These are phyloP conservation scores for Globisporangium nodosum DNA, from an alignment of 352 stramenopile genomes.

Conservation along the genomic window DNA sequence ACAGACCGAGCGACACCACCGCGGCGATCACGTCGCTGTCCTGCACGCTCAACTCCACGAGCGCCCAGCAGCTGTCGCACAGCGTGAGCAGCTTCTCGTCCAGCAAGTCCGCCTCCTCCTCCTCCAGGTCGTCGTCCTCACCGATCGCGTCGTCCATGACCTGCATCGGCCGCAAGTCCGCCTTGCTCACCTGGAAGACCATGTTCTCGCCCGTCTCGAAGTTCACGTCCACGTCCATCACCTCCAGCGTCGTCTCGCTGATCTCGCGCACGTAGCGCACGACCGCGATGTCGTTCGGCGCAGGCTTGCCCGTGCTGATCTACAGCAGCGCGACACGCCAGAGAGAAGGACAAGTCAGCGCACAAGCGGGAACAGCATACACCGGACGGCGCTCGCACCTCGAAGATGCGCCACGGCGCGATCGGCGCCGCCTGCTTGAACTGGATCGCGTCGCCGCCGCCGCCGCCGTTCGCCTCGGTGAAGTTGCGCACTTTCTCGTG, in stretches of 20 bases:
- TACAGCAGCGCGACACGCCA: slow-evolving; percentile 7
- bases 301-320: slow-evolving; percentile 71
- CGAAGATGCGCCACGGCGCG: slow-evolving; percentile 80
- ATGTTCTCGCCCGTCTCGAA: slow-evolving; percentile 85
- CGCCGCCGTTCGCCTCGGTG: slow-evolving; percentile 38
- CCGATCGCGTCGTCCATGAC: slow-evolving; percentile 78
- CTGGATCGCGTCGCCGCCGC: slow-evolving; percentile 28
- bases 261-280: slow-evolving; percentile 79
- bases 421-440: slow-evolving; percentile 59
- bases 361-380: background rate
- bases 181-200: slow-evolving; percentile 62
- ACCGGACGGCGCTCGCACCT: slow-evolving; percentile 22
- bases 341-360: background rate
- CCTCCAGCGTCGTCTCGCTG: slow-evolving; percentile 66
- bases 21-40: slow-evolving; percentile 52
- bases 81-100: slow-evolving; percentile 85
- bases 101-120: slow-evolving; percentile 63
- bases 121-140: slow-evolving; percentile 69
- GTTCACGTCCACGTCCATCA: slow-evolving; percentile 86
- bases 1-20: slow-evolving; percentile 59
- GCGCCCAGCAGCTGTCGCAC: slow-evolving; percentile 80
- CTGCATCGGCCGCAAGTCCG: slow-evolving; percentile 59
- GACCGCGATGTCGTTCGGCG: slow-evolving; percentile 79
- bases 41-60: slow-evolving; percentile 81
- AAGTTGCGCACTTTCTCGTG: slow-evolving; percentile 68